These are phyloP conservation scores for Mediolabrus comicus DNA, from an alignment of 108 stramenopile species.

Conservation along the genomic window DNA sequence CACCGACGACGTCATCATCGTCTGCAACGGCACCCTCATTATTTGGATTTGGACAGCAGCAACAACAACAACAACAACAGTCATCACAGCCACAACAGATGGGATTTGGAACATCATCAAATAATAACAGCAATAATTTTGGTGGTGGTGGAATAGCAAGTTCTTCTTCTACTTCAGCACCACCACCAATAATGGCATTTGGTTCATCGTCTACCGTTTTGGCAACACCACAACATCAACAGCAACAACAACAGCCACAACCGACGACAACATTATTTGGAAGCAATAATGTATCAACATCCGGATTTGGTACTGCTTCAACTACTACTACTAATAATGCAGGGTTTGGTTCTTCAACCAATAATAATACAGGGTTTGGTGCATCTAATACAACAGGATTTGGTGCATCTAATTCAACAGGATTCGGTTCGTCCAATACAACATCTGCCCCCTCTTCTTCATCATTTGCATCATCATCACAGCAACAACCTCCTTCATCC, in stretches of 20 bases:
- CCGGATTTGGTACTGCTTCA: background rate
- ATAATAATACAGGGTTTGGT: background rate
- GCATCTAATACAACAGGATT: background rate
- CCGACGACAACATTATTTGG: background rate
- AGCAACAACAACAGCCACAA: background rate
- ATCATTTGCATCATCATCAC: background rate
- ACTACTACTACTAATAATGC: background rate
- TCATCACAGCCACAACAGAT: background rate
- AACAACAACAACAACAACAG: background rate
- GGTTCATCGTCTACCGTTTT: background rate
- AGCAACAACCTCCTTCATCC: background rate
- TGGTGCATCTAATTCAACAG: background rate
- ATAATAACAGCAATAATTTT: background rate
- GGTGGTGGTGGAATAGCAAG: background rate
- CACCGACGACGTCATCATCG: too few relatives aligned
- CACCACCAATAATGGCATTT: background rate
- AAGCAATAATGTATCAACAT: background rate
- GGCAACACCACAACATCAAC: background rate
- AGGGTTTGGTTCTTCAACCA: constrained; percentile 1
- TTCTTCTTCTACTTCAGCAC: background rate
- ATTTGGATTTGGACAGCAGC: background rate
- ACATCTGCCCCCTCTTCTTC: background rate
- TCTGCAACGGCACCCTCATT: background rate
- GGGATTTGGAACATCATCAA: constrained; percentile 4
- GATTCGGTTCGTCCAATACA: constrained; percentile 9